These are phyloP conservation scores for Striga hermonthica DNA, from an alignment of 305 asterid genomes.

Conservation along the genomic window DNA sequence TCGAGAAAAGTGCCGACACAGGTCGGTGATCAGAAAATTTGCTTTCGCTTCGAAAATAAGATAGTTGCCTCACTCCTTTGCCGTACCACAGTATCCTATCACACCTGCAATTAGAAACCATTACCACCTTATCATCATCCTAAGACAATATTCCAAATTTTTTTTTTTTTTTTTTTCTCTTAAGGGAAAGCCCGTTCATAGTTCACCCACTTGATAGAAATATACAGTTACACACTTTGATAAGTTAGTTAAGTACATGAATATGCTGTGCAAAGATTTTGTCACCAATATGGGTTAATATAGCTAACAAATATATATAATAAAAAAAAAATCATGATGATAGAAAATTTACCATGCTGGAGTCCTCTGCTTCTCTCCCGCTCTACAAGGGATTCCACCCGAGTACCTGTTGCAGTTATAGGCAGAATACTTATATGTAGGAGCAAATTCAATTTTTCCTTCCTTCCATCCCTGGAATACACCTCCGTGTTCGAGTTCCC, in stretches of 20 bases:
- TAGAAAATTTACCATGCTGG: slow-evolving; percentile 76
- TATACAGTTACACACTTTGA: too few relatives aligned
- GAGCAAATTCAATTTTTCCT: slow-evolving; percentile 84
- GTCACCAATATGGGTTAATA: not conserved
- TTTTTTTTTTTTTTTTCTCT: slow-evolving; percentile 2
- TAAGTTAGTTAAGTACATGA: too few relatives aligned
- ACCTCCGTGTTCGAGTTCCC: slow-evolving; percentile 72
- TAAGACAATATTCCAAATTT: slow-evolving; percentile 15
- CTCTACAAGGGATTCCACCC: slow-evolving; percentile 66
- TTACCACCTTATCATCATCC: slow-evolving; percentile 22
- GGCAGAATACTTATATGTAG: slow-evolving; percentile 86
- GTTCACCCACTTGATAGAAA: too few relatives aligned
- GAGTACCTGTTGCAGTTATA: slow-evolving; percentile 75
- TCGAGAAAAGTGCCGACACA: slow-evolving; percentile 86
- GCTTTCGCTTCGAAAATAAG: slow-evolving; percentile 91
- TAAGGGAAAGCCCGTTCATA: not conserved
- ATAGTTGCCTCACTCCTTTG: slow-evolving; percentile 73
- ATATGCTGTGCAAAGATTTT: not conserved
- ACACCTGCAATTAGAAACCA: slow-evolving; percentile 56
- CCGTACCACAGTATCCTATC: slow-evolving; percentile 93
- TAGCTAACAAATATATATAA: slow-evolving; percentile 2
- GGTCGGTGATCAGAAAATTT: slow-evolving; percentile 96
- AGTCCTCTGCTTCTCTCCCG: slow-evolving; percentile 91
- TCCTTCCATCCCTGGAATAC: slow-evolving; percentile 92
- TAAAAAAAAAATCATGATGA: slow-evolving; percentile 4